phyloP scores from a whole-genome alignment of 306 rosid genomes.

The Mimosa bimucronata region DNA sequence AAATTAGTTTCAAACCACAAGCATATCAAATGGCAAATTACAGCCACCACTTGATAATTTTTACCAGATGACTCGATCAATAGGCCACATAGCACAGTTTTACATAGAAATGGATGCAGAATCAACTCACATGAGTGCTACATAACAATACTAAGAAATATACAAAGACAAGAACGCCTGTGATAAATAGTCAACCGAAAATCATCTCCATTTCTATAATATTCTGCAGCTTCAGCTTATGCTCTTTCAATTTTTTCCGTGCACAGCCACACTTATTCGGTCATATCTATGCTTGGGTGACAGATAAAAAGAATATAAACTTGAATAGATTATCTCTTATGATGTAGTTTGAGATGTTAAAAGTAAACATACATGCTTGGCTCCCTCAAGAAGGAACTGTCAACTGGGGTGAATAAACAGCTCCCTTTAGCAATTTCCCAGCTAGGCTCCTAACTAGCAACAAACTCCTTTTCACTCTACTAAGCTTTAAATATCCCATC shows the following conservation, averaged over 20 bases:
- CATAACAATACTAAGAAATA: constrained; percentile 20
- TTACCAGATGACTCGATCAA: constrained; percentile 24
- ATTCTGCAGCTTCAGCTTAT: constrained; percentile 5
- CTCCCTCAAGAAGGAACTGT: background rate
- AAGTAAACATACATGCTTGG: background rate
- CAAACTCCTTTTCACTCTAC: background rate
- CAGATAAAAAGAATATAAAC: background rate
- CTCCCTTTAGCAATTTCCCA: background rate
- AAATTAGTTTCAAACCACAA: constrained; percentile 26
- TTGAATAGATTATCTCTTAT: background rate
- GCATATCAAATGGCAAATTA: background rate
- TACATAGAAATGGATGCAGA: background rate
- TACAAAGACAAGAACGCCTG: background rate
- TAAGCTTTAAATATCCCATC: background rate
- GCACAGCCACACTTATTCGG: background rate
- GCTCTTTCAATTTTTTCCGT: background rate
- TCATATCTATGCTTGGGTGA: background rate
- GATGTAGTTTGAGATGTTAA: background rate
- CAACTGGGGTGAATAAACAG: constrained; percentile 1
- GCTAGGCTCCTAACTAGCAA: constrained; percentile 21
- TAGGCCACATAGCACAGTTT: constrained; percentile 19
- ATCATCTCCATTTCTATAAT: constrained; percentile 16
- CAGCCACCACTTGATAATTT: background rate
- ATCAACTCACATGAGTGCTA: constrained; percentile 11
- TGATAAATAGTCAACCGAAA: constrained; percentile 10